Percentiles rank a stretch among this genome's conserved stretches.
Evolutionary conservation across 495 filamentous ascomycete species (phyloP).

Genomic region (Penicillium malachiteum): DNA sequence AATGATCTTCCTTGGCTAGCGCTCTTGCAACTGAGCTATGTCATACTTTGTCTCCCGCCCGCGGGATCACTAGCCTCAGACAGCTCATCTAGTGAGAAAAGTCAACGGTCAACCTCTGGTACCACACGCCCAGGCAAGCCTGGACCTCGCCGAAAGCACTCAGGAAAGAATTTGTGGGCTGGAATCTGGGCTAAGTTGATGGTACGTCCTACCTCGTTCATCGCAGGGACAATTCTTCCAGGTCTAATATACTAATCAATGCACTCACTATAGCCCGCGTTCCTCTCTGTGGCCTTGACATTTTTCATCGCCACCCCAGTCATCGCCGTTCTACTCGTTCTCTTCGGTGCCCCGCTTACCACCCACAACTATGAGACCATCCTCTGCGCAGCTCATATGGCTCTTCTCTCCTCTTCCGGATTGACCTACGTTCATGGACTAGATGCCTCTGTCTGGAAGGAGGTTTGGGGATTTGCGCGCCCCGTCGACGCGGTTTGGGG

Average conservation of each 20-base stretch:
- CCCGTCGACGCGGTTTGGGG: slow-evolving; percentile 44
- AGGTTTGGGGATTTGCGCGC: slow-evolving; percentile 55
- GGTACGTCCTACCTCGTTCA: slow-evolving; percentile 21
- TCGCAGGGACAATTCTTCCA: no score
- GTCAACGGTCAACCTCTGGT: slow-evolving; percentile 20
- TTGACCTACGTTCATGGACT: slow-evolving; percentile 85
- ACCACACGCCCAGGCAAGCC: slow-evolving; percentile 30
- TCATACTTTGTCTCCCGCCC: slow-evolving; percentile 69
- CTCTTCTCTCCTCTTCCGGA: slow-evolving; percentile 69
- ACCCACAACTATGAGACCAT: slow-evolving; percentile 77
- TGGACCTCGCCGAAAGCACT: slow-evolving; percentile 27
- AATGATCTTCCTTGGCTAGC: slow-evolving; percentile 60
- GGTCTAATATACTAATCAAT: neutral
- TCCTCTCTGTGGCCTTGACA: slow-evolving; percentile 60
- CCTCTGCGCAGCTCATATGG: slow-evolving; percentile 76
- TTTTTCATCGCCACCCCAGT: slow-evolving; percentile 63
- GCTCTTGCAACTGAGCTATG: slow-evolving; percentile 66
- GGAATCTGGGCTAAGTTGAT: slow-evolving; percentile 32
- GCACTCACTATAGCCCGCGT: slow-evolving; percentile 50
- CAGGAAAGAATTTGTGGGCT: slow-evolving; percentile 17
- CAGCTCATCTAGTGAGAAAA: slow-evolving; percentile 20
- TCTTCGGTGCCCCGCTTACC: slow-evolving; percentile 88
- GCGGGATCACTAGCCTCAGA: slow-evolving; percentile 43
- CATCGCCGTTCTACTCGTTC: slow-evolving; percentile 65
- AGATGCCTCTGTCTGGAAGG: slow-evolving; percentile 68